Base-by-base conservation (phyloP, 2,329 filamentous ascomycete species). In the Beauveria asiatica region DNA sequence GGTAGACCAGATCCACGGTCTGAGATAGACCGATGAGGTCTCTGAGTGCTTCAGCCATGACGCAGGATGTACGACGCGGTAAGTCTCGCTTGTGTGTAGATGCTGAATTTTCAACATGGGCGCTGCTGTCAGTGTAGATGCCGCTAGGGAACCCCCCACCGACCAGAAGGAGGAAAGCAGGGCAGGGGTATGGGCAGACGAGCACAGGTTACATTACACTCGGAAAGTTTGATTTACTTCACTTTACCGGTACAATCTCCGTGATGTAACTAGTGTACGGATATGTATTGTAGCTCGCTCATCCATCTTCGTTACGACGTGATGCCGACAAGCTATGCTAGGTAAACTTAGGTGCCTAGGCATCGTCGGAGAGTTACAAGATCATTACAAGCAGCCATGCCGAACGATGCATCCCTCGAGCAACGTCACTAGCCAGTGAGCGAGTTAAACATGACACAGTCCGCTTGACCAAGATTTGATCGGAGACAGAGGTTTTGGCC, bases 1-100 rank as follows among this genome's bases (percentile, higher is more conserved):
- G 84, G 72, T 97, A 99, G 57, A 82, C 78, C 56, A 84, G 77
- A 11, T 84, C 84, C 42, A 79, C 76, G 10, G 79, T 71, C 69
- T 88, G 81, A 39, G 73, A 63, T 16, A 69, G 64, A 21, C 66
- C 70, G 44, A 76, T 67, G 23, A 75, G 61, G 51, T 76, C 72
- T 57, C 67, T 63, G 37, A 76, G 65, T 17, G 71, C 66, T 50
- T 76, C 72, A 17, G 74, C 71, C 74, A 76, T 76, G 48, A 30
- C 16, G 23, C 5, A 30, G 41, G 41, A 8, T 39, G 25, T 45
- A 5, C 4, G 30, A 5, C 13, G 57, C 39, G 48, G 25, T 23
- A 2, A n/a, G n/a, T 6, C 2, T 19, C n/a, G 48, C 23, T 52
- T 30, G 16, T 21, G 17, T 57, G 48, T 45, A 25, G 56, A 59